Conservation (phyloP, 179 eudicot species). For the Vitellaria paradoxa region DNA sequence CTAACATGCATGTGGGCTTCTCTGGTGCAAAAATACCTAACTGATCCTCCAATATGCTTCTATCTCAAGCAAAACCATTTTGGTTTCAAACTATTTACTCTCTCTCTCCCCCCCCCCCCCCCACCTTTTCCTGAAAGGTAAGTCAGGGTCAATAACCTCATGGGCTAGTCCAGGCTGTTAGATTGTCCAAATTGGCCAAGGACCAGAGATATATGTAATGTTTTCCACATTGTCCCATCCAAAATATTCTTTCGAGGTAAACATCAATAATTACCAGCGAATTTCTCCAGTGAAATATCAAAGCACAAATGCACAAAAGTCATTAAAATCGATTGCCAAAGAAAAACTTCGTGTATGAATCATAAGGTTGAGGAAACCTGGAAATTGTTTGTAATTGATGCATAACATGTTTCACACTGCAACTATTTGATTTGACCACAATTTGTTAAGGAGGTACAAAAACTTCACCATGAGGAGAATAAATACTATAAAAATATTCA, state of each 20-base stretch:
- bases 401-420: not conserved
- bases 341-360: not conserved
- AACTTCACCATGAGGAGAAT: slow-evolving; percentile 44
- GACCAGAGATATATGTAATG: not conserved
- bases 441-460: slow-evolving; percentile 26
- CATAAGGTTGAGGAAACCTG: not conserved
- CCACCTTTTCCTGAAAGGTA: not conserved
- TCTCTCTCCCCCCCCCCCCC: not conserved
- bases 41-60: not conserved
- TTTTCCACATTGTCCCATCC: not conserved
- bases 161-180: not conserved
- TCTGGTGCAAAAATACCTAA: slow-evolving; percentile 13
- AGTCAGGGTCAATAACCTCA: slow-evolving; percentile 6
- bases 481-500: slow-evolving; percentile 7
- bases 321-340: not conserved
- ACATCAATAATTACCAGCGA: not conserved
- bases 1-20: not conserved
- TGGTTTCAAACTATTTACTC: not conserved
- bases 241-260: not conserved
- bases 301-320: not conserved
- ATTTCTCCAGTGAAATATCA: not conserved
- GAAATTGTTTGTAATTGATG: not conserved
- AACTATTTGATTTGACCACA: slow-evolving; percentile 36
- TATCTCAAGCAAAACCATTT: not conserved
- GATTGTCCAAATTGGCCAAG: not conserved